Evolutionary conservation across 805 yeast species (phyloP).

Genomic region (Geotrichum ghanense): DNA sequence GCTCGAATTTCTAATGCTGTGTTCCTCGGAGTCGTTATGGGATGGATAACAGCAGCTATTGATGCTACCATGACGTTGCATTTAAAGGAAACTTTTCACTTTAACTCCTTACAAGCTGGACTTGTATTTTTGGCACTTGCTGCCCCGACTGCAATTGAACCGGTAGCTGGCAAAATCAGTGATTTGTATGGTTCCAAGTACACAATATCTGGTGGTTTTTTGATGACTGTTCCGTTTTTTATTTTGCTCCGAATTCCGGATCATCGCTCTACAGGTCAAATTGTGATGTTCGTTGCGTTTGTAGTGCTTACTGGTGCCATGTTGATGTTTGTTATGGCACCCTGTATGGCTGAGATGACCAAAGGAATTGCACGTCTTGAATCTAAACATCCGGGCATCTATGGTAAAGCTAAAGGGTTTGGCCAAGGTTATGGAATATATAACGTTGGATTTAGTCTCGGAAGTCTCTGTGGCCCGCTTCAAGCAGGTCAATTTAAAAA

Average conservation of each 20-base stretch:
- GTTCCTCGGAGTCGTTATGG: constrained; percentile 18
- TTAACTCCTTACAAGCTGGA: constrained; percentile 21
- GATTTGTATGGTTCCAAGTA: constrained; percentile 22
- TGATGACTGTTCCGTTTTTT: constrained; percentile 12
- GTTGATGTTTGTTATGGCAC: constrained; percentile 15
- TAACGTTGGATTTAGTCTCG: constrained; percentile 24
- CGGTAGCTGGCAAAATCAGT: constrained; percentile 18
- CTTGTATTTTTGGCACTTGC: constrained; percentile 24
- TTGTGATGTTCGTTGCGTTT: constrained; percentile 21
- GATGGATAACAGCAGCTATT: constrained; percentile 23
- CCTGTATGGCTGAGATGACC: constrained; percentile 22
- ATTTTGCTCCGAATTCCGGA: constrained; percentile 21
- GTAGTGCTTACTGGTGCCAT: constrained; percentile 19
- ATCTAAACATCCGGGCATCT: constrained; percentile 18
- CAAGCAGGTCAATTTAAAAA: constrained; percentile 19
- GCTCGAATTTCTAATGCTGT: constrained; percentile 15
- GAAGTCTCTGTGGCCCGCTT: constrained; percentile 24
- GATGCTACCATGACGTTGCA: constrained; percentile 26
- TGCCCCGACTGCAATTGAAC: constrained; percentile 20
- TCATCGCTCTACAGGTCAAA: constrained; percentile 13
- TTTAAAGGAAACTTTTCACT: constrained; percentile 19
- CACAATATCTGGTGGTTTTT: constrained; percentile 18
- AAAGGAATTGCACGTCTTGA: constrained; percentile 16
- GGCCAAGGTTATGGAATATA: constrained; percentile 26
- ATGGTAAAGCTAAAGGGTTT: constrained; percentile 22